Evolutionary conservation across 768 basidiomycete genomes (phyloP).

Genomic region (Boletus eberwhitei): DNA sequence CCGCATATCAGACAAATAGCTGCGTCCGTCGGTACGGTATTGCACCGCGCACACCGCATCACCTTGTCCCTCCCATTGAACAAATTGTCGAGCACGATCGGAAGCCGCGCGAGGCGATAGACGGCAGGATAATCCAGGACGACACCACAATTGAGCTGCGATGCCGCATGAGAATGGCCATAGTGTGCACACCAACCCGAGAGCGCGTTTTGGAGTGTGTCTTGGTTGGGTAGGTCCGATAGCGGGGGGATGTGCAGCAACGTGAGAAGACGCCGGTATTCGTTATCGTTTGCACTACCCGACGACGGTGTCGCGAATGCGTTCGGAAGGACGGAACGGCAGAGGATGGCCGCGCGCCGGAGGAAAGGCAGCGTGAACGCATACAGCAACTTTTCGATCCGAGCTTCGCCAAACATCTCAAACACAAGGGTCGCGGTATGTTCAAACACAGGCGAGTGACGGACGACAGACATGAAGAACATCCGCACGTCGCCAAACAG

Average conservation of each 20-base stretch:
- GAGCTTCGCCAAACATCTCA: slow-evolving; percentile 75
- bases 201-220: slow-evolving; percentile 84
- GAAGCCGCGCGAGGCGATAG: slow-evolving; percentile 82
- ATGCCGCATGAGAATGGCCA: slow-evolving; percentile 73
- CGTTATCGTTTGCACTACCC: slow-evolving; percentile 45
- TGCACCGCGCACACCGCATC: slow-evolving; percentile 73
- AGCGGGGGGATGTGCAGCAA: slow-evolving; percentile 79
- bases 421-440: slow-evolving; percentile 80
- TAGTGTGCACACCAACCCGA: slow-evolving; percentile 91
- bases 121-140: slow-evolving; percentile 77
- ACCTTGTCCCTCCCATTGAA: slow-evolving; percentile 73
- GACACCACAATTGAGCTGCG: slow-evolving; percentile 77
- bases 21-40: slow-evolving; percentile 75
- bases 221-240: slow-evolving; percentile 74
- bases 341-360: slow-evolving; percentile 81
- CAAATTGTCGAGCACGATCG: slow-evolving; percentile 76
- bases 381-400: slow-evolving; percentile 84
- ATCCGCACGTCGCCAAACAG: slow-evolving; percentile 83
- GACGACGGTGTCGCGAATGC: slow-evolving; percentile 50
- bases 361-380: slow-evolving; percentile 90
- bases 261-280: slow-evolving; percentile 74
- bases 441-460: slow-evolving; percentile 84
- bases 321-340: slow-evolving; percentile 66
- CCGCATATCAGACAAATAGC: slow-evolving; percentile 94
- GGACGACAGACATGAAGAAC: slow-evolving; percentile 89